A percentile compares a stretch with the other conserved stretches of the same genome.
phyloP scores from a whole-genome alignment of 2,329 filamentous ascomycete genomes.

The Fusarium longipes region DNA sequence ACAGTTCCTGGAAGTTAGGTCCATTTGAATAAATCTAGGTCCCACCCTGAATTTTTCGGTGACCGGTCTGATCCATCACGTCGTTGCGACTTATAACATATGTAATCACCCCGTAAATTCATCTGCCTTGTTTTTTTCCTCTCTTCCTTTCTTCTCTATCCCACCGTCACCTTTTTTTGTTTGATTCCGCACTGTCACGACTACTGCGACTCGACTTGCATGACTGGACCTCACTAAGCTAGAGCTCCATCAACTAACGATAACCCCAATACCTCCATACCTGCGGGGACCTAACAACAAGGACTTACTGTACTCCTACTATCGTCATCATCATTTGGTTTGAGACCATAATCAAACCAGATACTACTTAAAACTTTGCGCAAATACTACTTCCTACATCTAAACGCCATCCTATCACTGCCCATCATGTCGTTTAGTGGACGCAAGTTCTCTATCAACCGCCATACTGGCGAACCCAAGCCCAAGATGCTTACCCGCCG shows the following conservation, averaged over 20 bases:
- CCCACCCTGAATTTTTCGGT: constrained; percentile 36
- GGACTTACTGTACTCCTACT: constrained; percentile 4
- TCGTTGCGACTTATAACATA: constrained; percentile 43
- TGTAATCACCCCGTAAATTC: constrained; percentile 35
- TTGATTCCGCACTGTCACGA: not conserved
- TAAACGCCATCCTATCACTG: not conserved
- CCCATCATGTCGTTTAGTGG: constrained; percentile 61
- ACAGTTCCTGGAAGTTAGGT: constrained; percentile 10
- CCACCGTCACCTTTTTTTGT: constrained; percentile 13
- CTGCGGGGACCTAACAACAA: constrained; percentile 13
- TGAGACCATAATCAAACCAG: constrained; percentile 13
- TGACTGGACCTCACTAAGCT: constrained; percentile 18
- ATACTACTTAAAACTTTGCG: constrained; percentile 1
- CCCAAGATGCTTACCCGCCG: constrained; percentile 58
- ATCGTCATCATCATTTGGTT: constrained; percentile 1
- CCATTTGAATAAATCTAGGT: constrained; percentile 8
- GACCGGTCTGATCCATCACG: constrained; percentile 7
- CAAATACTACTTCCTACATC: constrained; percentile 3
- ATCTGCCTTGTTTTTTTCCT: constrained; percentile 21
- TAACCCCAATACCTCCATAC: constrained; percentile 2
- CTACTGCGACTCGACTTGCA: constrained; percentile 26
- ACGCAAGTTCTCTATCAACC: constrained; percentile 75
- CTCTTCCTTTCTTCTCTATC: constrained; percentile 10
- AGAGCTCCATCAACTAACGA: constrained; percentile 11
- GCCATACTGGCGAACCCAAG: constrained; percentile 71